Evolutionary conservation across 108 stramenopile genomes (phyloP), one percentile per base, ranked within the genome.

Genomic region (Skeletonema tropicum): DNA sequence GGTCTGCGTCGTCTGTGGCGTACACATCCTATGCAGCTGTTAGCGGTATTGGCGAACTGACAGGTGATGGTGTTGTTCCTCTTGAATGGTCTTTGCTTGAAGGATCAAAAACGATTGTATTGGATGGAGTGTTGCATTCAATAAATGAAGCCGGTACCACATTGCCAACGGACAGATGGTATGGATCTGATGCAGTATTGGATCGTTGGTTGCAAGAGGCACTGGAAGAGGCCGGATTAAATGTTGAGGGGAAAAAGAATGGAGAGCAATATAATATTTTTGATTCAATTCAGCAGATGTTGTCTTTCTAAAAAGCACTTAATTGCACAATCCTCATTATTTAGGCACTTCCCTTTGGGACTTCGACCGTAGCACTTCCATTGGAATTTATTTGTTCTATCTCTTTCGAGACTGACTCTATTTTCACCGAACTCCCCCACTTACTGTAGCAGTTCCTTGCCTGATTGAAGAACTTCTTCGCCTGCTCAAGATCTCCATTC

Each of bases 1-100:
- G 74, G 0, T 75, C 82, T 12, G 76, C 79, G 3, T 76, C 83
- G 12, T 69, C 87, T 42, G 84, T 93, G 33, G 91, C 94, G 14
- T 89, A 64, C 70, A 83, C 82, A 14, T 86, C 87, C n/a, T 97
- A 97, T 71, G 66, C 87, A 69, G 89, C 90, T 39, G 92, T 97
- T 33, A 89, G 90, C 55, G 96, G 96, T 9, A 72, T 85, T 41
- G 94, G 94, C 3, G 79, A 81, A 14, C 85, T 82, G 25, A 60
- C 75, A 7, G 95, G 95, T 0, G 95, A 97, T 83, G 93, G 95
- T 21, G 92, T 96, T 35, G 93, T 97, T 35, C 97, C 97, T 8
- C 61, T 91, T 15, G 68, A 75, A 17, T 87, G 77, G 65, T 77
- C 91, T 4, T 87, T 95, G 45, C 82, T 97, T 60, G 93, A 94